These are phyloP conservation scores for Erigeron philadelphicus DNA, from an alignment of 140 eudicot genomes.

Conservation along the genomic window DNA sequence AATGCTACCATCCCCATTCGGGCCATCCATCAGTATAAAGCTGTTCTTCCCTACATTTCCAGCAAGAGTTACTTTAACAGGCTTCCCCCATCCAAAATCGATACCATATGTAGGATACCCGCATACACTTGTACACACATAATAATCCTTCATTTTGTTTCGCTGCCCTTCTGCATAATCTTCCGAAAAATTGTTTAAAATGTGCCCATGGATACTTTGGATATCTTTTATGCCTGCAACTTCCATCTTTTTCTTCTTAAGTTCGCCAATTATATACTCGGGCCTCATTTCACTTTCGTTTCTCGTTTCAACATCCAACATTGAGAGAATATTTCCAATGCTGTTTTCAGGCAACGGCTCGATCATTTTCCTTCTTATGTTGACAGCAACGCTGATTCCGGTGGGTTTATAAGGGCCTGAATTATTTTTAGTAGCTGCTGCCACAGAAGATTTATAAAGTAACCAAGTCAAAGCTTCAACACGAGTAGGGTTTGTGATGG, in stretches of 20 bases:
- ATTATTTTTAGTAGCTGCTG: conserved; percentile 5
- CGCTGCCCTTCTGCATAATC: not conserved
- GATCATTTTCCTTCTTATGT: conserved; percentile 13
- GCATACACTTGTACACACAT: not conserved
- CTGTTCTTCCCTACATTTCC: not conserved
- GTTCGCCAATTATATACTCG: not conserved
- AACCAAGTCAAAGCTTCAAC: conserved; percentile 21
- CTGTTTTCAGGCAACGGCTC: conserved; percentile 6
- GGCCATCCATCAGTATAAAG: conserved; percentile 6
- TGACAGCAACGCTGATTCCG: not conserved
- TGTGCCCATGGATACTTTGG: not conserved
- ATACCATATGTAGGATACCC: conserved; percentile 1
- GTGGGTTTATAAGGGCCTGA: conserved; percentile 10
- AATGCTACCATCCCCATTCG: not conserved
- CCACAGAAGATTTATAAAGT: conserved; percentile 10
- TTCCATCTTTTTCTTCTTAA: conserved; percentile 15
- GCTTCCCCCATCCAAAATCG: conserved; percentile 22
- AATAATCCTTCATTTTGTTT: not conserved
- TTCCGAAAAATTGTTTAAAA: not conserved
- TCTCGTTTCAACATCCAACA: not conserved
- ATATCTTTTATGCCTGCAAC: not conserved
- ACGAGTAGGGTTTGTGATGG: conserved; percentile 17
- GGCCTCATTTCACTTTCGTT: not conserved
- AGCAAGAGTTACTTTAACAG: not conserved
- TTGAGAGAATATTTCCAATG: conserved; percentile 8